Conservation (phyloP, 2,329 filamentous ascomycete species). For the Aspergillus sp. region DNA sequence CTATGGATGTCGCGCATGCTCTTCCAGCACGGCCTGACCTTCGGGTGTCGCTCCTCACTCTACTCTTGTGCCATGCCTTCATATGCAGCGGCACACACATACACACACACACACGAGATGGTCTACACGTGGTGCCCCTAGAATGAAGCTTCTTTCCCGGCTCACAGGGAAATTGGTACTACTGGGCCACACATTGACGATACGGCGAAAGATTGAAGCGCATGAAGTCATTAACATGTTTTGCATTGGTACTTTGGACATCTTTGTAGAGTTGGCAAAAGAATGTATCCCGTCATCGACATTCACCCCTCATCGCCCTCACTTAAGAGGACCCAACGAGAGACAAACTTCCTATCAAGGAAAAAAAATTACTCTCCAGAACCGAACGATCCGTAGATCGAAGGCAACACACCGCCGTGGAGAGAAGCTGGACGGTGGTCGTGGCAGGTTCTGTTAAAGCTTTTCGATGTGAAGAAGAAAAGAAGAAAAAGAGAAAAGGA, state of each 20-base stretch:
- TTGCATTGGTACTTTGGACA: neutral
- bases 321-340: conserved; percentile 67
- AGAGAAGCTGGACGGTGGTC: conserved; percentile 58
- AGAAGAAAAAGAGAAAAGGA: conserved; percentile 28
- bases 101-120: too few species aligned
- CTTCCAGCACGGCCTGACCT: too few species aligned
- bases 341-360: conserved; percentile 69
- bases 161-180: too few species aligned
- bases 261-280: conserved; percentile 4
- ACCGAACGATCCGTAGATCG: conserved; percentile 55
- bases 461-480: conserved; percentile 54
- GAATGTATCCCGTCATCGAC: conserved; percentile 65
- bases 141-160: too few species aligned
- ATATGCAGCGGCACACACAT: too few species aligned
- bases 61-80: too few species aligned
- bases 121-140: too few species aligned
- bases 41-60: too few species aligned
- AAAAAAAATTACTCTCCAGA: conserved; percentile 58
- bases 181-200: neutral
- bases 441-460: conserved; percentile 66
- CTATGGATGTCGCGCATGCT: too few species aligned
- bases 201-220: neutral
- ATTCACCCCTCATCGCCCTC: conserved; percentile 68
- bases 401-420: conserved; percentile 69
- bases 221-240: conserved; percentile 5